Base-by-base conservation (phyloP, 1,139 yeast genomes). In the Yarrowia galli region DNA sequence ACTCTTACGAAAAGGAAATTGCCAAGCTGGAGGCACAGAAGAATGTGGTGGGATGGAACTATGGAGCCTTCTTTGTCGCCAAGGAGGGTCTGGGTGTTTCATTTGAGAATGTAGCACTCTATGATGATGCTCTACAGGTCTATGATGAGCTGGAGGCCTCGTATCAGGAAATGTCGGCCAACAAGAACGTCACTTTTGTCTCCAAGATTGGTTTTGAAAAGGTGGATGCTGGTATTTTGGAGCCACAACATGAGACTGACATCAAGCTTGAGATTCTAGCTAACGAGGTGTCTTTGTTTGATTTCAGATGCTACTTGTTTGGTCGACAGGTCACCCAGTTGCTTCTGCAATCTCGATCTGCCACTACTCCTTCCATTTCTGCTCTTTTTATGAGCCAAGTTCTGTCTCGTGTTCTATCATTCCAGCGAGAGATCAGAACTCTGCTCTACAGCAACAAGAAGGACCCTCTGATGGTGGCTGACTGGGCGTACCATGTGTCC, bases 81-180 rank as follows among this genome's bases (percentile, higher is more conserved):
- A 80, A 82, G 68, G 86, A 83, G 70, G 83, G 83, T 7, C 72
- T 84, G 46, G 85, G 85, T 0, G 72, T 78, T 32, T 79, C 83
- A 8, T 81, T 81, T 70, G 84, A 83, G 65, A 83, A 84, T 65
- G 80, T 89, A 80, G 80, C 81, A 60, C 77, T 89, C 6, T 79
- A 81, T 67, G 89, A 86, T 67, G 95, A 89, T 68, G 82, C 92
- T 0, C 76, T 87, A 53, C 75, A 75, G 3, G 79, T 83, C 12
- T 85, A 84, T 70, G 82, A 82, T 65, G 84, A 83, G 60, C 75
- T 75, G 58, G 77, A 75, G 69, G 68, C 73, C 58, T 70, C 79
- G 20, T 77, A 77, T 54, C 71, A 71, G 16, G 69, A 73, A 36
- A 65, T 73, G 64, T 70, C 73, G 5, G 69, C 71, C 15, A 72